Conservation (phyloP, 2,329 filamentous ascomycete genomes). For the Hypoxylon sp. region DNA sequence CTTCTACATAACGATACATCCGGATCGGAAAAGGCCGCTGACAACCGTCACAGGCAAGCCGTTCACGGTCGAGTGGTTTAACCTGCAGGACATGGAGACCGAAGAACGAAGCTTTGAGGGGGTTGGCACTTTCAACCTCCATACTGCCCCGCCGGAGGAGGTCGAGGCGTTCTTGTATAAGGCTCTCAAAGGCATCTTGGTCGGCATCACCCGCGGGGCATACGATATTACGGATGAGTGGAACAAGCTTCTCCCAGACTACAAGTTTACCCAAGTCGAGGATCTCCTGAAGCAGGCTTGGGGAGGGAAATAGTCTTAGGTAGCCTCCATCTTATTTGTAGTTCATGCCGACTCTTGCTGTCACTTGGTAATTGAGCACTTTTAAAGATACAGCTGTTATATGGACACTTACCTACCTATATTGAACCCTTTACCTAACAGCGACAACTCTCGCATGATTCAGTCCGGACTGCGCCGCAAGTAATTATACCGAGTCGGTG, state of each 20-base stretch:
- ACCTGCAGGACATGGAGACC: conserved; percentile 44
- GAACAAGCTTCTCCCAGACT: conserved; percentile 55
- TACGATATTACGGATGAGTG: conserved; percentile 49
- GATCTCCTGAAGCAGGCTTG: conserved; percentile 53
- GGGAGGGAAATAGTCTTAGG: conserved; percentile 45
- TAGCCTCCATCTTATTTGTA: too few species aligned
- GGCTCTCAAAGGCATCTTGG: conserved; percentile 34
- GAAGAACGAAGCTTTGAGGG: conserved; percentile 41
- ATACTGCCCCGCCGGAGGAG: conserved; percentile 41
- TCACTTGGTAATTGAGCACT: too few species aligned
- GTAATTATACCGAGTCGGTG: too few species aligned
- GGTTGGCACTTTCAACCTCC: conserved; percentile 40
- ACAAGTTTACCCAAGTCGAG: conserved; percentile 51
- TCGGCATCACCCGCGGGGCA: conserved; percentile 17
- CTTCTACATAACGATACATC: background rate
- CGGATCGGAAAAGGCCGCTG: background rate
- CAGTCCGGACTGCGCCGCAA: too few species aligned
- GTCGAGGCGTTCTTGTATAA: conserved; percentile 34
- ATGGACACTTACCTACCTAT: too few species aligned
- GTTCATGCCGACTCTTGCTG: too few species aligned
- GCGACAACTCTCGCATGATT: too few species aligned
- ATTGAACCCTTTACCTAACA: too few species aligned
- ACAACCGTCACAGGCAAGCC: conserved; percentile 32
- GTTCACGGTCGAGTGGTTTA: conserved; percentile 44
- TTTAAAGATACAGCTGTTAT: background rate